Percentiles rank a stretch among this genome's conserved stretches.
Evolutionary conservation across 257 asterid genomes (phyloP).

Genomic region (Apocynum venetum): DNA sequence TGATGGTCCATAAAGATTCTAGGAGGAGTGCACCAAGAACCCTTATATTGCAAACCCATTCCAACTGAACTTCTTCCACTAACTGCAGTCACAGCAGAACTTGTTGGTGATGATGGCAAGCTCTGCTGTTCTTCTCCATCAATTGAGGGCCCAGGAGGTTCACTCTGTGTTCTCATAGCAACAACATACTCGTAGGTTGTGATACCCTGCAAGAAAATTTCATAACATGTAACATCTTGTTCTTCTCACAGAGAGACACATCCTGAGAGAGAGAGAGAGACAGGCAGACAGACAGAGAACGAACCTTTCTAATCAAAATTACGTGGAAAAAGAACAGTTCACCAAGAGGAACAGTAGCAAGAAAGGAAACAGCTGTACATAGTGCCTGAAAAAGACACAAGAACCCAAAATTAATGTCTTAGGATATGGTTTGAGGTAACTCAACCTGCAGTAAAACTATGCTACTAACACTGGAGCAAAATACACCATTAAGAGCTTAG

Average conservation of each 20-base stretch:
- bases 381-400: conserved; percentile 54
- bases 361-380: conserved; percentile 79
- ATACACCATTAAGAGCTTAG: not conserved
- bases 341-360: conserved; percentile 84
- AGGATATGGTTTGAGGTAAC: not conserved
- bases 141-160: conserved; percentile 81
- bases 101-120: conserved; percentile 84
- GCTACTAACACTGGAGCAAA: not conserved
- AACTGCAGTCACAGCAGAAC: conserved; percentile 90
- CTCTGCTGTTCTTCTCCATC: conserved; percentile 89
- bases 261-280: not conserved
- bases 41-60: conserved; percentile 81
- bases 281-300: not conserved
- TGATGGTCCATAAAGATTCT: conserved; percentile 94
- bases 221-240: not conserved
- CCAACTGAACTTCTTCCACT: conserved; percentile 98
- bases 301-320: conserved; percentile 86
- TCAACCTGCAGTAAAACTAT: conserved; percentile 1
- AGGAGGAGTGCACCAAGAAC: conserved; percentile 99
- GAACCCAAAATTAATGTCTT: conserved; percentile 2
- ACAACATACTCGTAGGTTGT: conserved; percentile 91
- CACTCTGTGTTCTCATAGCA: conserved; percentile 93
- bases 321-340: conserved; percentile 93
- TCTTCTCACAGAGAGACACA: not conserved
- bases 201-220: conserved; percentile 55